Percentiles rank a stretch among this genome's conserved stretches.
These are phyloP conservation scores for Entomortierella parvispora DNA, from an alignment of 192 early-diverging fungal species.

Conservation along the genomic window DNA sequence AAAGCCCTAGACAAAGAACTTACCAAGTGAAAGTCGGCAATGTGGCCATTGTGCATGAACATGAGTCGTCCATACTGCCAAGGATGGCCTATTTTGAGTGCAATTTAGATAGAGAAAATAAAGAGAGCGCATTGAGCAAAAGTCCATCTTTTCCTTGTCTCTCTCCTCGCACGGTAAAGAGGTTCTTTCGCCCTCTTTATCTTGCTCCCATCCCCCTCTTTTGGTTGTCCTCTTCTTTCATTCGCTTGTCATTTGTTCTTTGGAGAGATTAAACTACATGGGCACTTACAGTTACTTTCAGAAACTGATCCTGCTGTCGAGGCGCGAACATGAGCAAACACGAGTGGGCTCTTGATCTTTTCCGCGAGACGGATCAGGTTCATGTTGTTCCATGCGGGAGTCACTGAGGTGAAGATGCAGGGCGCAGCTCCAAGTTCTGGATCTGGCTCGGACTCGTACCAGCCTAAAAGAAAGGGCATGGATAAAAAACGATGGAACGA, in stretches of 20 bases:
- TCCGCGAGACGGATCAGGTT: slow-evolving; percentile 80
- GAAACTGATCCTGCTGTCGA: slow-evolving; percentile 77
- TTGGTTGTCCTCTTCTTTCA: not conserved
- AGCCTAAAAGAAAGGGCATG: slow-evolving; percentile 17
- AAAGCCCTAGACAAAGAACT: not conserved
- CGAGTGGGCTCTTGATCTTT: slow-evolving; percentile 76
- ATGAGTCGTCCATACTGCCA: slow-evolving; percentile 77
- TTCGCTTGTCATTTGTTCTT: not conserved
- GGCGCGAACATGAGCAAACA: slow-evolving; percentile 86
- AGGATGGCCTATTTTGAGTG: slow-evolving; percentile 57
- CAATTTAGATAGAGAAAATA: not conserved
- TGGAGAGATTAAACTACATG: no score
- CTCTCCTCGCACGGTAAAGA: not conserved
- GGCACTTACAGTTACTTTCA: slow-evolving; percentile 76
- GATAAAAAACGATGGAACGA: not conserved
- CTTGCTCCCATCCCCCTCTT: not conserved
- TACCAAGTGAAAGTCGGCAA: slow-evolving; percentile 73
- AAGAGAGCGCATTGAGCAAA: not conserved
- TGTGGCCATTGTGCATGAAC: slow-evolving; percentile 86
- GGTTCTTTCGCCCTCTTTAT: no score
- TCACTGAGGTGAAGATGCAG: slow-evolving; percentile 84
- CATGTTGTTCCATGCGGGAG: slow-evolving; percentile 84
- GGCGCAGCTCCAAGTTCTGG: slow-evolving; percentile 54
- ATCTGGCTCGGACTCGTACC: slow-evolving; percentile 70
- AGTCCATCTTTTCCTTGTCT: not conserved